These are phyloP conservation scores for Trichocomaceae sp. DNA, from an alignment of 2,329 filamentous ascomycete genomes.

Conservation along the genomic window DNA sequence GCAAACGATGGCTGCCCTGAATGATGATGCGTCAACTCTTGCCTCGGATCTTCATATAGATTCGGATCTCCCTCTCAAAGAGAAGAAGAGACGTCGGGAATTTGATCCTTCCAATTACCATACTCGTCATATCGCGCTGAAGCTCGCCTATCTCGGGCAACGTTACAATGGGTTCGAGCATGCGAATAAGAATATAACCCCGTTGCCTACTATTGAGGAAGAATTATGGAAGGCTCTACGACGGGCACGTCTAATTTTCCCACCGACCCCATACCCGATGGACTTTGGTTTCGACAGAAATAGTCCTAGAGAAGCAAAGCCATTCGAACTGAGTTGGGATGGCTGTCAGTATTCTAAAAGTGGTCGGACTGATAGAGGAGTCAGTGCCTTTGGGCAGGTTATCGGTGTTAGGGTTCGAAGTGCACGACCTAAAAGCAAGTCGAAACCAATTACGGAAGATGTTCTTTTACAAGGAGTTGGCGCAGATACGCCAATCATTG, in stretches of 20 bases:
- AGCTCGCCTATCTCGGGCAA: constrained; percentile 87
- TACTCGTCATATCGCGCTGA: constrained; percentile 80
- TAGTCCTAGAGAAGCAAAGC: constrained; percentile 34
- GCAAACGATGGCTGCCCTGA: background rate
- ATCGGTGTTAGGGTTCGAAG: constrained; percentile 77
- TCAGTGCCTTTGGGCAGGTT: constrained; percentile 96
- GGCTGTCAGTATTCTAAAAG: constrained; percentile 91
- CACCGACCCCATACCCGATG: constrained; percentile 39
- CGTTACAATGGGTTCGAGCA: constrained; percentile 92
- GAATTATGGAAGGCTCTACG: constrained; percentile 86
- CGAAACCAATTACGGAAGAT: constrained; percentile 15
- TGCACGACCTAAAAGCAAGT: constrained; percentile 54
- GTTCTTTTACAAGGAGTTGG: constrained; percentile 12
- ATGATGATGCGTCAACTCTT: background rate
- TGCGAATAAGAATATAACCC: constrained; percentile 61
- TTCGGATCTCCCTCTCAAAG: constrained; percentile 20
- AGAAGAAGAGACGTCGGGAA: constrained; percentile 41
- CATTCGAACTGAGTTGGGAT: constrained; percentile 60
- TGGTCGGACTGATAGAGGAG: constrained; percentile 83
- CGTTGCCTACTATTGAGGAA: constrained; percentile 79
- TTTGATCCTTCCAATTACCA: constrained; percentile 77
- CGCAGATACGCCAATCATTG: constrained; percentile 14
- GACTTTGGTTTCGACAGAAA: constrained; percentile 37
- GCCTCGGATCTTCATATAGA: constrained; percentile 18
- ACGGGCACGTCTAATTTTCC: constrained; percentile 74